Evolutionary conservation across 805 yeast genomes (phyloP), one percentile per base, ranked within the genome.

Genomic region (Lipomyces orientalis): DNA sequence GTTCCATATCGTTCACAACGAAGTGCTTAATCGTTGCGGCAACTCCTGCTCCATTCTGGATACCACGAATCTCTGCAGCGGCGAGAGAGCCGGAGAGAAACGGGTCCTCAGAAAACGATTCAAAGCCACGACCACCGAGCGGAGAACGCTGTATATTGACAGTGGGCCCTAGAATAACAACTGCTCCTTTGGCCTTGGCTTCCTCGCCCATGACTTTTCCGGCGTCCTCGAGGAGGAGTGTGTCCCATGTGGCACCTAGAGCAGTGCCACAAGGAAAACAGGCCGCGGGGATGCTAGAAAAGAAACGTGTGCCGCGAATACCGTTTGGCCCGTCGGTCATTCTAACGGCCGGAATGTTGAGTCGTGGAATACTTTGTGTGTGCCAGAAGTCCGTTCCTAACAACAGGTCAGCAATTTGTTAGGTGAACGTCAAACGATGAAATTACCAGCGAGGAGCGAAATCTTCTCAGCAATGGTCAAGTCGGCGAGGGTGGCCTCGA

Each of bases 241-340:
- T 81, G 76, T 87, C 82, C 77, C 84, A 87, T 29, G 89, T 84
- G 2, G 89, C 76, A 1, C 86, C 89, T 74, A 87, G 74, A 3
- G 82, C 89, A 9, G 90, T 85, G 37, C 89, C 90, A 73, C 85
- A 83, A 6, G 90, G 88, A 71, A 87, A 81, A 69, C 88, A 86
- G 67, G 86, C 87, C 55, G 88, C 81, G 7, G 87, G 87, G 31
- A 81, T 79, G 52, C 85, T 81, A 68, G 83, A 79, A 73, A 85
- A 84, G 73, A 86, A 85, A 55, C 78, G 81, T 25, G 87, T 85
- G 33, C 90, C 90, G 69, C 90, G 79, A 58, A 86, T 81, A 69
- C 90, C 90, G 73, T 87, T 87, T 59, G 90, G 90, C 22, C 90
- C 90, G 74, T 87, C 90, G 22, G 83, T 76, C 39, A 83, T 73